Conservation (phyloP, 768 basidiomycete species). For the Suillus sp. region DNA sequence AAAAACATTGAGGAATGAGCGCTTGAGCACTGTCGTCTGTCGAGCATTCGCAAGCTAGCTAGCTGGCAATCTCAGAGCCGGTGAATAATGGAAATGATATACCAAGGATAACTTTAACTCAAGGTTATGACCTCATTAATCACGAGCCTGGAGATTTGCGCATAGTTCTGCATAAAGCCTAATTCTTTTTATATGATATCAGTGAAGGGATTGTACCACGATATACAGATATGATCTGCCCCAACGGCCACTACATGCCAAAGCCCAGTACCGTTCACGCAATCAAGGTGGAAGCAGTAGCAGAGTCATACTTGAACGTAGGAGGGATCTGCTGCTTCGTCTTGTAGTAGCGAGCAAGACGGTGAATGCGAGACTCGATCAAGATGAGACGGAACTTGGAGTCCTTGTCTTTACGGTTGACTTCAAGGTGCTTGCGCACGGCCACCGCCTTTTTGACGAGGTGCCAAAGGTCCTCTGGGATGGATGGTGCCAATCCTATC, state of each 20-base stretch:
- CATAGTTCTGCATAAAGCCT: slow-evolving; percentile 7
- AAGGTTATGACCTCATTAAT: neutral
- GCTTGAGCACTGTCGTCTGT: too few relatives aligned
- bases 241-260: neutral
- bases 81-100: neutral
- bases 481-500: slow-evolving; percentile 93
- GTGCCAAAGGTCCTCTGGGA: slow-evolving; percentile 99
- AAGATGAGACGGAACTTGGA: slow-evolving; percentile 95
- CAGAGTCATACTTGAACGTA: slow-evolving; percentile 98
- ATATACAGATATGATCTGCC: neutral
- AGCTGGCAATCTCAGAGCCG: neutral
- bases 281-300: slow-evolving; percentile 89
- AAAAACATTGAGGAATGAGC: too few relatives aligned
- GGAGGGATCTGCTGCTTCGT: slow-evolving; percentile 96
- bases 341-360: slow-evolving; percentile 98
- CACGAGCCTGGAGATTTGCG: neutral
- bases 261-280: slow-evolving; percentile 47
- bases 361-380: slow-evolving; percentile 99
- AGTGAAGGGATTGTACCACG: neutral
- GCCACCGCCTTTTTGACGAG: slow-evolving; percentile 99
- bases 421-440: slow-evolving; percentile 97
- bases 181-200: slow-evolving; percentile 6
- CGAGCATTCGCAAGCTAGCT: neutral
- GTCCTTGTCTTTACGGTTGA: slow-evolving; percentile 99
- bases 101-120: neutral